Evolutionary conservation across 306 rosid species (phyloP).

Genomic region (Rosa persica): DNA sequence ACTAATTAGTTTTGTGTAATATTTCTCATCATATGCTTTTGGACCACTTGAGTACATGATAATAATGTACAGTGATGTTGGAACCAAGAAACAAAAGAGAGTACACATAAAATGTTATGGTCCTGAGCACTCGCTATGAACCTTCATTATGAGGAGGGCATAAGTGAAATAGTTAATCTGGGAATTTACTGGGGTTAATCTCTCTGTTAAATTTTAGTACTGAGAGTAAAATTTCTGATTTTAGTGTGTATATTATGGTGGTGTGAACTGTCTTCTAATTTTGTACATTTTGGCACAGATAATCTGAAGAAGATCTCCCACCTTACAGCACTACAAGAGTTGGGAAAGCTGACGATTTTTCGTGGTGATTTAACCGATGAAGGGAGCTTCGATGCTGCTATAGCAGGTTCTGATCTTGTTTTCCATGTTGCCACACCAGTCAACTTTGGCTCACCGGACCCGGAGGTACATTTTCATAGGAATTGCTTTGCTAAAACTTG

Average conservation of each 20-base stretch:
- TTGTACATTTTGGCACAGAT: conserved; percentile 35
- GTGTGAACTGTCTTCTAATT: neutral
- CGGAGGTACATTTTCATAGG: conserved; percentile 52
- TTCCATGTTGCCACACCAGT: conserved; percentile 89
- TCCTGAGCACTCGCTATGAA: too few relatives aligned
- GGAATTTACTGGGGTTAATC: neutral
- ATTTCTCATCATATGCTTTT: neutral
- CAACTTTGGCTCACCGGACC: conserved; percentile 74
- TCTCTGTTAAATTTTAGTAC: neutral
- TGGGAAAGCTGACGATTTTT: conserved; percentile 60
- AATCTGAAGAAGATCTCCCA: conserved; percentile 58
- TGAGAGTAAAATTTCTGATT: neutral
- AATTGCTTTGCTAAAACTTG: neutral
- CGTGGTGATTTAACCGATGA: conserved; percentile 65
- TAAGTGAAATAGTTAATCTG: neutral
- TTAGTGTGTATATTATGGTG: neutral
- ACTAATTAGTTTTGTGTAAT: neutral
- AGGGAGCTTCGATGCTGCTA: conserved; percentile 61
- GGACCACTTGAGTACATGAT: neutral
- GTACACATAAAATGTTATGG: too few relatives aligned
- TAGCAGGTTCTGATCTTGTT: conserved; percentile 68
- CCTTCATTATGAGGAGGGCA: neutral
- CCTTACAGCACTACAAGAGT: conserved; percentile 47
- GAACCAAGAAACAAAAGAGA: neutral
- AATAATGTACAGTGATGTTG: neutral